These are phyloP conservation scores for Haplosporangium gracile DNA, from an alignment of 192 early-diverging fungal species.

Conservation along the genomic window DNA sequence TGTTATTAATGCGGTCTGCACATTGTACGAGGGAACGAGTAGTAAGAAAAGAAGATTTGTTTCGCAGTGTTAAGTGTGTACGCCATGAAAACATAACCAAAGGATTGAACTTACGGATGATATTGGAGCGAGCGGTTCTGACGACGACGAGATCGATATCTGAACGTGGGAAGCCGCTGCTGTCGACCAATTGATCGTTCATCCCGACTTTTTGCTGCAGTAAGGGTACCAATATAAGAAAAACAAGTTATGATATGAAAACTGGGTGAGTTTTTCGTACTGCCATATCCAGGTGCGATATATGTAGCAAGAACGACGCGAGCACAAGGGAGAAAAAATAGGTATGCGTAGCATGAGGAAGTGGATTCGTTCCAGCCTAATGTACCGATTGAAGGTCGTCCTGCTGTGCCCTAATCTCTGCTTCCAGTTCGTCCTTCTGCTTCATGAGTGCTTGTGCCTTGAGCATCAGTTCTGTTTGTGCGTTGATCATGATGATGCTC, in stretches of 20 bases:
- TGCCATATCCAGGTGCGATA: no score
- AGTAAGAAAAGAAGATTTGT: neutral
- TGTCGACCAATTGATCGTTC: constrained; percentile 60
- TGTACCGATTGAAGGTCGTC: constrained; percentile 55
- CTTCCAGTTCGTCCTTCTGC: constrained; percentile 62
- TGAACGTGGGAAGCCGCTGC: constrained; percentile 63
- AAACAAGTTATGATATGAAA: neutral
- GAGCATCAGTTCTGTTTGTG: constrained; percentile 43
- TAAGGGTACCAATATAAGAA: neutral
- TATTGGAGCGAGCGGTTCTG: constrained; percentile 56
- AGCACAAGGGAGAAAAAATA: neutral
- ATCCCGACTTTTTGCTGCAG: constrained; percentile 64
- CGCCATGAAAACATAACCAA: neutral
- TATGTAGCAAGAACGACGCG: no score
- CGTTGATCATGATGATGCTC: constrained; percentile 26
- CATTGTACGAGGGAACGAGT: neutral
- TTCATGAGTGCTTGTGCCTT: constrained; percentile 61
- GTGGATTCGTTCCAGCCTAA: no score
- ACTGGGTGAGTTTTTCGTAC: neutral
- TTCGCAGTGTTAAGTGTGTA: neutral
- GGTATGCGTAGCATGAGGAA: no score
- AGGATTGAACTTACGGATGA: constrained; percentile 27
- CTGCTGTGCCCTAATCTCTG: constrained; percentile 54
- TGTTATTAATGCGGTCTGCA: neutral
- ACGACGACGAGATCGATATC: constrained; percentile 67